Evolutionary conservation across 140 eudicot genomes (phyloP), one percentile per base, ranked within the genome.

Genomic region (Ambrosia hybrid): DNA sequence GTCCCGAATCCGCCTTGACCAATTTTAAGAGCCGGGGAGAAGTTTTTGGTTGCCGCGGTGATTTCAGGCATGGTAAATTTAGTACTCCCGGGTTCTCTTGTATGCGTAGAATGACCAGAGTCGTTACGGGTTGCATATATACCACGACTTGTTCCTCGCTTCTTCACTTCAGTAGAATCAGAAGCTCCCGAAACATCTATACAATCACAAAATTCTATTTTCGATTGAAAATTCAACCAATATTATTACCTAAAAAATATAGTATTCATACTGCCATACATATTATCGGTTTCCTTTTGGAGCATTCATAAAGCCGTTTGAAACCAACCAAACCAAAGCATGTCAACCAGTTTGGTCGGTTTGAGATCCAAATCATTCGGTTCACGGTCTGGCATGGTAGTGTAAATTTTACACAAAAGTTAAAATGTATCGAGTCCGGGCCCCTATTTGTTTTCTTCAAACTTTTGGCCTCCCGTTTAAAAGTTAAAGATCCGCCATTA

Each of bases 1-100:
- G 95, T 94, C 68, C 99, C 99, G 26, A 88, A 94, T 51, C 97
- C 99, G 5, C 99, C 99, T 80, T 94, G 97, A 65, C 99, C 99
- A 53, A 94, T 73, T 81, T 90, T 94, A 36, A 86, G 80, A 51
- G 82, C 65, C 14, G 96, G 97, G 9, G 96, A 86, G 70, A 94
- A 90, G 65, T 86, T 88, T 70, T 71, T 85, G 5, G 99, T 94
- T 33, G 96, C 98, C 82, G 80, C 86, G 45, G 1, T 6, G 71
- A 94, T 90, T 63, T 90, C 91, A 3, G 70, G 82, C 81, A 94
- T 75, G 14, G 87, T 85, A 76, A 94, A 94, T 14, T 79, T 87
- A 9, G 53, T 41, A 75, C 76, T 86, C 65, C 91, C 91, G 3
- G 85, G 84, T 53, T 90, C 96, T 58, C 71, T 75, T 41, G 46